A percentile compares a stretch with the other conserved stretches of the same genome.
phyloP scores from a whole-genome alignment of 495 filamentous ascomycete genomes.

The Xylaria cubensis region DNA sequence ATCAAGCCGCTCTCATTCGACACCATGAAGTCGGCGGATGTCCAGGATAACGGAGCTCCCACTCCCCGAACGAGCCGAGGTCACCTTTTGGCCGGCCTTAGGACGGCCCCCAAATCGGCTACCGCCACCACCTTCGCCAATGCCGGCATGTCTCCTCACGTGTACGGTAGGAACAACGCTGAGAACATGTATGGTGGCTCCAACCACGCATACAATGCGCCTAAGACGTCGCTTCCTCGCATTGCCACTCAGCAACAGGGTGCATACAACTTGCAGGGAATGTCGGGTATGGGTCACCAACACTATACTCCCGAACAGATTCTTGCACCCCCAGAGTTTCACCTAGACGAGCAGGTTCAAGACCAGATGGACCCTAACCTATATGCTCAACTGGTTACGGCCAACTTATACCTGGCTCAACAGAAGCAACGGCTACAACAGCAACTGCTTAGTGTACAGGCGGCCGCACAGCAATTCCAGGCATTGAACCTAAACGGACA shows the following conservation, averaged over 20 bases:
- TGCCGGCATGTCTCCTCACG: conserved; percentile 59
- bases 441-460: conserved; percentile 62
- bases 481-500: conserved; percentile 65
- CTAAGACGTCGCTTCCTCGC: conserved; percentile 61
- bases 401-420: conserved; percentile 83
- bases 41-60: conserved; percentile 62
- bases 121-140: conserved; percentile 64
- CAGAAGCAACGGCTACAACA: conserved; percentile 83
- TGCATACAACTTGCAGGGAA: conserved; percentile 35
- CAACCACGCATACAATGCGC: conserved; percentile 50
- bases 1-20: conserved; percentile 88
- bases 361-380: conserved; percentile 80
- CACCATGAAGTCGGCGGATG: conserved; percentile 55
- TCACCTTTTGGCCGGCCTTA: conserved; percentile 89
- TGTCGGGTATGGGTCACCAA: conserved; percentile 47
- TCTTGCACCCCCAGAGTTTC: conserved; percentile 80
- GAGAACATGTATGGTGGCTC: conserved; percentile 56
- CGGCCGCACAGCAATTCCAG: conserved; percentile 78
- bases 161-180: conserved; percentile 51
- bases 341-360: conserved; percentile 68
- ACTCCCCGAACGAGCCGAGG: conserved; percentile 94
- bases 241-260: conserved; percentile 47
- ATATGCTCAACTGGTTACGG: conserved; percentile 82
- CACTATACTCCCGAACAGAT: conserved; percentile 75
- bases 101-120: conserved; percentile 91